Evolutionary conservation across 2,329 filamentous ascomycete genomes (phyloP).

Genomic region (Elsinoe ampelina): DNA sequence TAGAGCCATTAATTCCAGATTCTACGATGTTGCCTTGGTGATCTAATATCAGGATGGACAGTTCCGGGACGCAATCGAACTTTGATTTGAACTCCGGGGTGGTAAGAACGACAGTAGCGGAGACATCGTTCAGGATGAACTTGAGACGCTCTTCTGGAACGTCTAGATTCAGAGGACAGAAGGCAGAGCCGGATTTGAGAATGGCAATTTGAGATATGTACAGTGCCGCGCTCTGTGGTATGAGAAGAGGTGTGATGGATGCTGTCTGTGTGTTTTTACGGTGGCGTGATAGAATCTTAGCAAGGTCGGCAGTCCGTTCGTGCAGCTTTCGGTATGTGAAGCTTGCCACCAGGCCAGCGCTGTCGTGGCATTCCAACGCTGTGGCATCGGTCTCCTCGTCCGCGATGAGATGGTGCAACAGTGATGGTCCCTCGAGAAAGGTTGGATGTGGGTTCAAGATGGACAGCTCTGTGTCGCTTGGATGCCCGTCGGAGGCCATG

Average conservation of each 20-base stretch:
- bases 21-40: slow-evolving; percentile 15
- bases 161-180: slow-evolving; percentile 76
- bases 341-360: slow-evolving; percentile 36
- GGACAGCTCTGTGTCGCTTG: slow-evolving; percentile 31
- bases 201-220: slow-evolving; percentile 71
- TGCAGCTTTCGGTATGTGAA: slow-evolving; percentile 59
- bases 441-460: slow-evolving; percentile 50
- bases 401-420: slow-evolving; percentile 56
- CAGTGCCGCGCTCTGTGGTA: slow-evolving; percentile 67
- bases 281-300: slow-evolving; percentile 39
- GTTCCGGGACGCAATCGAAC: slow-evolving; percentile 29
- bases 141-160: slow-evolving; percentile 64
- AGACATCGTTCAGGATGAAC: slow-evolving; percentile 73
- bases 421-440: slow-evolving; percentile 43
- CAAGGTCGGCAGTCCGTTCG: slow-evolving; percentile 46
- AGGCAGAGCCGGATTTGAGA: slow-evolving; percentile 72
- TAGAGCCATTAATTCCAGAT: neutral
- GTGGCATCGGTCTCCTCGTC: slow-evolving; percentile 27
- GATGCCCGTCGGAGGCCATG: neutral
- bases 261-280: slow-evolving; percentile 20
- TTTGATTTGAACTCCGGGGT: slow-evolving; percentile 38
- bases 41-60: slow-evolving; percentile 36
- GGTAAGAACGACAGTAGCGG: slow-evolving; percentile 59
- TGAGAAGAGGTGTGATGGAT: slow-evolving; percentile 61
- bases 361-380: slow-evolving; percentile 56